Conservation (phyloP, 2,329 filamentous ascomycete genomes). For the Colletotrichum magnum region DNA sequence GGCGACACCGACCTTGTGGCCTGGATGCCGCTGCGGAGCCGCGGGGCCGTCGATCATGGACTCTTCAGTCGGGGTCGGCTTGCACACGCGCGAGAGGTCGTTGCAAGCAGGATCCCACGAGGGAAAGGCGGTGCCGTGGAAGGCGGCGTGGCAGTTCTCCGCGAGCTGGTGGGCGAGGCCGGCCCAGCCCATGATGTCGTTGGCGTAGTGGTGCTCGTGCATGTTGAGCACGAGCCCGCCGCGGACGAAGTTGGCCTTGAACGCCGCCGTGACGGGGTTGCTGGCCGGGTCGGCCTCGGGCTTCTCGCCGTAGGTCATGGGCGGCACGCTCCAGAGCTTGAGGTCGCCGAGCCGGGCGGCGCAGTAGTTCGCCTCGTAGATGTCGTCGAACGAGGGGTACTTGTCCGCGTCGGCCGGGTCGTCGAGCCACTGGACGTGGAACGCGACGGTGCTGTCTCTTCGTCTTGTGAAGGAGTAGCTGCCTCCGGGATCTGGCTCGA, state of each 20-base stretch:
- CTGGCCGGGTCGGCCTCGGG: slow-evolving; percentile 53
- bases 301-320: slow-evolving; percentile 57
- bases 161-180: slow-evolving; percentile 55
- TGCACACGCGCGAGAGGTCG: slow-evolving; percentile 52
- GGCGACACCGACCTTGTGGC: slow-evolving; percentile 43
- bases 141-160: slow-evolving; percentile 56
- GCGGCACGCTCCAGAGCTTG: slow-evolving; percentile 50
- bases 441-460: slow-evolving; percentile 50
- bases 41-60: slow-evolving; percentile 51
- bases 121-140: slow-evolving; percentile 48
- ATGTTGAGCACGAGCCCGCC: slow-evolving; percentile 58
- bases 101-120: slow-evolving; percentile 53
- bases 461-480: slow-evolving; percentile 55
- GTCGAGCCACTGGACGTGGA: slow-evolving; percentile 57
- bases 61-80: too few species aligned
- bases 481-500: slow-evolving; percentile 54
- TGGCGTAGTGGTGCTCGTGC: slow-evolving; percentile 59
- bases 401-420: slow-evolving; percentile 28
- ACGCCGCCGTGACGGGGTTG: slow-evolving; percentile 52
- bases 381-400: slow-evolving; percentile 51
- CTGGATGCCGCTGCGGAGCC: slow-evolving; percentile 47
- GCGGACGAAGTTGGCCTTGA: slow-evolving; percentile 57
- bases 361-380: slow-evolving; percentile 53
- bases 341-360: slow-evolving; percentile 51
- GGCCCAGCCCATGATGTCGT: slow-evolving; percentile 59